phyloP scores from a whole-genome alignment of 1,284 basidiomycete genomes.

The Grifola frondosa region DNA sequence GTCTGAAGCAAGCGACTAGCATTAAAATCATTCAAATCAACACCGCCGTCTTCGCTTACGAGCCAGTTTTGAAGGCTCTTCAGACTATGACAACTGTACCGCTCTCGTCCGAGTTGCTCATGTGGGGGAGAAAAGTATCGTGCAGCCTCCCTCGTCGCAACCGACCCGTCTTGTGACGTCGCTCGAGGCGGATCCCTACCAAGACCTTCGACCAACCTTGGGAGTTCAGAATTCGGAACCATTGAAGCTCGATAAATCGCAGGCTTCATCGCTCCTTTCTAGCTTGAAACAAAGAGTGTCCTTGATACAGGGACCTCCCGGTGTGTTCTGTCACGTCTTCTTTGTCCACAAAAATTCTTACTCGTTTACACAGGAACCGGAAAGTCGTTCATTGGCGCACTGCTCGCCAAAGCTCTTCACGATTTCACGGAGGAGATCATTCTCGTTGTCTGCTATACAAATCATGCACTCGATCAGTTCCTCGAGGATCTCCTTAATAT shows the following conservation, averaged over 20 bases:
- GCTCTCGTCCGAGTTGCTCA: constrained; percentile 48
- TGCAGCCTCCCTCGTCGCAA: constrained; percentile 8
- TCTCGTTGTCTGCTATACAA: constrained; percentile 66
- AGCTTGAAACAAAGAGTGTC: constrained; percentile 55
- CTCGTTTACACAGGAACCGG: constrained; percentile 50
- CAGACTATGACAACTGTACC: constrained; percentile 45
- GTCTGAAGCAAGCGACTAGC: constrained; percentile 36
- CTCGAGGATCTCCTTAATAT: constrained; percentile 57
- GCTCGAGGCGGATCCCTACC: constrained; percentile 33
- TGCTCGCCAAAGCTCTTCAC: constrained; percentile 56
- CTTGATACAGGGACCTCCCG: constrained; percentile 66
- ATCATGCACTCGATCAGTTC: constrained; percentile 67
- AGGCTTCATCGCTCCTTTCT: constrained; percentile 47
- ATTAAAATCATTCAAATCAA: constrained; percentile 57
- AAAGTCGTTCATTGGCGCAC: constrained; percentile 65
- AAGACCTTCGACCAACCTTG: constrained; percentile 44
- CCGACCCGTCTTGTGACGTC: constrained; percentile 31
- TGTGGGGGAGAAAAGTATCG: constrained; percentile 41
- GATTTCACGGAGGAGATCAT: constrained; percentile 46
- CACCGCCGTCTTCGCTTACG: constrained; percentile 59
- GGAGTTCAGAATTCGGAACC: constrained; percentile 27
- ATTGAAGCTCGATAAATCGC: constrained; percentile 51
- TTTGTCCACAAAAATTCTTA: background rate
- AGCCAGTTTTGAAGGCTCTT: constrained; percentile 55
- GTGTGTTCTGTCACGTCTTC: constrained; percentile 39